Evolutionary conservation across 1,284 basidiomycete genomes (phyloP).

Genomic region (Afroboletus lepidellus): DNA sequence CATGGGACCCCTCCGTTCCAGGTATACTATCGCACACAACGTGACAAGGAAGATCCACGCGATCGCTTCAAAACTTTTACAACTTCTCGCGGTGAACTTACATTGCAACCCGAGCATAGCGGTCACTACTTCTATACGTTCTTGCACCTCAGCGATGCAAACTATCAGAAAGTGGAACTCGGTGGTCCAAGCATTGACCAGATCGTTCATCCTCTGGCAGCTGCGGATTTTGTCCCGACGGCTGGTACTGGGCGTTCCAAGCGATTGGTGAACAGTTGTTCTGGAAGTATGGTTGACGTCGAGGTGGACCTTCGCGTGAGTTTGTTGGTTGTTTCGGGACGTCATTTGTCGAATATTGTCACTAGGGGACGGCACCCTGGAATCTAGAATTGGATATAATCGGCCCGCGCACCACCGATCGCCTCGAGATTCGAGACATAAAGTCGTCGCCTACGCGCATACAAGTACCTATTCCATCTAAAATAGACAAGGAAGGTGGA

Average conservation of each 20-base stretch:
- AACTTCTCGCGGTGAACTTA: slow-evolving; percentile 79
- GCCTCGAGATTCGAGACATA: slow-evolving; percentile 55
- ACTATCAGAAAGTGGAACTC: slow-evolving; percentile 76
- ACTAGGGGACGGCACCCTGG: slow-evolving; percentile 87
- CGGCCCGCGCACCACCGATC: slow-evolving; percentile 63
- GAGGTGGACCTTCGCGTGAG: slow-evolving; percentile 75
- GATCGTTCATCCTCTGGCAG: slow-evolving; percentile 84
- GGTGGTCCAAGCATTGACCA: slow-evolving; percentile 77
- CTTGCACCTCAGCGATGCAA: slow-evolving; percentile 75
- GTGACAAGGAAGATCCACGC: slow-evolving; percentile 61
- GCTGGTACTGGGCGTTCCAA: slow-evolving; percentile 44
- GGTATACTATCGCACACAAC: slow-evolving; percentile 75
- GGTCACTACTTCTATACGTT: slow-evolving; percentile 91
- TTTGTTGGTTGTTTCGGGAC: background rate
- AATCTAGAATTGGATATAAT: slow-evolving; percentile 78
- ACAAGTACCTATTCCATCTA: slow-evolving; percentile 65
- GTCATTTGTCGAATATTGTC: background rate
- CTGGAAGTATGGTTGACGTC: slow-evolving; percentile 69
- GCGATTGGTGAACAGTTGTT: slow-evolving; percentile 68
- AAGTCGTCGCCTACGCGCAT: slow-evolving; percentile 55
- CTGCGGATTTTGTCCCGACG: slow-evolving; percentile 66
- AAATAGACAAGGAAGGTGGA: slow-evolving; percentile 70
- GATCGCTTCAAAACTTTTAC: slow-evolving; percentile 64
- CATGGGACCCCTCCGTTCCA: slow-evolving; percentile 90
- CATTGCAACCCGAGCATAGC: slow-evolving; percentile 83